These are phyloP conservation scores for Centrapalus pauciflorus DNA, from an alignment of 129 eudicot species.

Conservation along the genomic window DNA sequence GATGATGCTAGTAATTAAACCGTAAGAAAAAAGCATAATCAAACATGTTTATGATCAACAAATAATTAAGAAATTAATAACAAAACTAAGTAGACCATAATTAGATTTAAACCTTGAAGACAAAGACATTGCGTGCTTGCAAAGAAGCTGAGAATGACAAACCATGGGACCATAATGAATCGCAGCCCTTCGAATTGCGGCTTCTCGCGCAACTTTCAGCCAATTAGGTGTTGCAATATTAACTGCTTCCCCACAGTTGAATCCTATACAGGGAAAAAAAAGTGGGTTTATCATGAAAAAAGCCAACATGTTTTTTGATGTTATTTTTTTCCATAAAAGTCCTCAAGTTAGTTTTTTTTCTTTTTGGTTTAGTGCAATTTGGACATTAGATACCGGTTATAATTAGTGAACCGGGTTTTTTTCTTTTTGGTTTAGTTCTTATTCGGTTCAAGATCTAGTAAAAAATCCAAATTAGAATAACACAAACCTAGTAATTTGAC, in stretches of 20 bases:
- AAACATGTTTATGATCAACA: neutral
- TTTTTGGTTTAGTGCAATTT: no score
- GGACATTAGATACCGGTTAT: no score
- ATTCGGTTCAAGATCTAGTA: no score
- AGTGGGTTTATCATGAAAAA: no score
- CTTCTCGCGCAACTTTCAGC: constrained; percentile 67
- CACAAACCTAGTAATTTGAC: no score
- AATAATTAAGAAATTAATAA: neutral
- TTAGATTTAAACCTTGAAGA: constrained; percentile 46
- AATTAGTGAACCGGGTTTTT: no score
- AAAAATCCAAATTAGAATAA: no score
- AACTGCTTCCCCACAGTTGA: constrained; percentile 69
- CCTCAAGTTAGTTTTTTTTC: no score
- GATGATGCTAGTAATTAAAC: constrained; percentile 36
- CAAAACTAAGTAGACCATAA: neutral
- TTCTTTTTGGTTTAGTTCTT: no score
- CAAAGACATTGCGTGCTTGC: constrained; percentile 50
- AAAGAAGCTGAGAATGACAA: constrained; percentile 60
- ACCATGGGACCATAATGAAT: constrained; percentile 62
- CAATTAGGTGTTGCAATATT: constrained; percentile 82
- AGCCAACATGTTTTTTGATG: no score
- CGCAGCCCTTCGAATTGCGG: constrained; percentile 72
- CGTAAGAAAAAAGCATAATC: constrained; percentile 1
- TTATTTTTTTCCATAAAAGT: no score
- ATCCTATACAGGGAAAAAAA: constrained; percentile 34